Base-by-base conservation (phyloP, 78 protist genomes). In the Monocercomonoides exilis region DNA sequence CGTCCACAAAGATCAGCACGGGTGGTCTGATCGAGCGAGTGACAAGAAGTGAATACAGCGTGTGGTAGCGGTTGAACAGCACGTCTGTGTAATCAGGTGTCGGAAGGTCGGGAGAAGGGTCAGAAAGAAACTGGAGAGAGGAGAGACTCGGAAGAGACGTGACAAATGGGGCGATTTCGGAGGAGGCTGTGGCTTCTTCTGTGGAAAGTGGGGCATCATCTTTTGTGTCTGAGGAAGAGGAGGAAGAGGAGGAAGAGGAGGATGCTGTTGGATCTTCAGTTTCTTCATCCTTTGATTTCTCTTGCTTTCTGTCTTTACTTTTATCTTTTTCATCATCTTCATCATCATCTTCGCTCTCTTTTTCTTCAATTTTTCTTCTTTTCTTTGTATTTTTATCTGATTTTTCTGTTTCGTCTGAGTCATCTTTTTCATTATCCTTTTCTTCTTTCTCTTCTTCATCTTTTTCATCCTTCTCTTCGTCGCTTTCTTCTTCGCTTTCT, bases 1-100 rank as follows among this genome's bases (percentile, higher is more conserved):
- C 11, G 36, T 79, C 45, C 85, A 93, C 96, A 87, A 95, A 95
- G 84, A 95, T 45, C 42, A 95, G 46, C 77, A 88, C 87, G 85
- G 92, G 93, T 43, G 96, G 96, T 44, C 35, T 70, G 85, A 95
- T 45, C 41, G 92, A 70, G 32, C 70, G 54, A n/a, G 94, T 77
- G 89, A 81, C 77, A 35, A 95, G 41, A 4, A 93, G 85, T 29
- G 93, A 46, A 91, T 89, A 94, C 32, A 91, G 77, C 42, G 92
- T 35, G 33, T 92, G 92, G 89, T 54, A 54, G 11, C 70, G 70
- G 21, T 54, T 54, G 70, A 21, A 54, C 38, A 54, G 70, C 11
- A 21, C 11, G 11, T 11, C 70, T 29, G 70, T 54, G 70, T 54
- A n/a, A n/a, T n/a, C n/a, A n/a, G n/a, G 70, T 21, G 70, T 54